phyloP scores from a whole-genome alignment of 148 eudicot genomes.

The Amaranthus hypochondriacus region DNA sequence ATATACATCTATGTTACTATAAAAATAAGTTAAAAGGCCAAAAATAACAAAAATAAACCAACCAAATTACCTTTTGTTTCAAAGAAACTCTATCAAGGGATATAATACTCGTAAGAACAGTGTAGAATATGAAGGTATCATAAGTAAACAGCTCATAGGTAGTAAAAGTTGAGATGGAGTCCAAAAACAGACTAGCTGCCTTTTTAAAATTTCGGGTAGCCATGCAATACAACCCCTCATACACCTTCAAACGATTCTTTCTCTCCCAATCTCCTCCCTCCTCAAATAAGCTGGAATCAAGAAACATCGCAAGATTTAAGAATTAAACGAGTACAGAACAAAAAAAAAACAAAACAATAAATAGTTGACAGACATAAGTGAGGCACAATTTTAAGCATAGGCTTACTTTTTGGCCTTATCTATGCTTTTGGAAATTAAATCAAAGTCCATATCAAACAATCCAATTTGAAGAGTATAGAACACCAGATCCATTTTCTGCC shows the following conservation, averaged over 20 bases:
- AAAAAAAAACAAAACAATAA: not conserved
- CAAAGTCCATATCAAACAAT: conserved; percentile 92
- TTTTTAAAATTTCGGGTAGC: conserved; percentile 86
- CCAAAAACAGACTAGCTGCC: conserved; percentile 83
- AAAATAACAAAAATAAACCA: not conserved
- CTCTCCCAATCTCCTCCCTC: conserved; percentile 99
- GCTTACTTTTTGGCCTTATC: conserved; percentile 91
- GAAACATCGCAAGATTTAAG: conserved; percentile 5
- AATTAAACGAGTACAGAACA: conserved; percentile 5
- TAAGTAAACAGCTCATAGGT: conserved; percentile 93
- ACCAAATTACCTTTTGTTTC: conserved; percentile 75
- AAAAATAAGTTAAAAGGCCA: not conserved
- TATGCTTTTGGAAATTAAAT: conserved; percentile 83
- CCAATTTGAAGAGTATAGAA: conserved; percentile 83
- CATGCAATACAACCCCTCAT: conserved; percentile 93
- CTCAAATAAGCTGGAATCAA: conserved; percentile 70
- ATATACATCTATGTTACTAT: not conserved
- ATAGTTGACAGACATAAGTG: not conserved
- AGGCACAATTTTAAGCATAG: not conserved
- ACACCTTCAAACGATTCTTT: conserved; percentile 96
- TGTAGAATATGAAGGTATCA: conserved; percentile 86
- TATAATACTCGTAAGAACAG: conserved; percentile 83
- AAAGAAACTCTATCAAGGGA: conserved; percentile 89
- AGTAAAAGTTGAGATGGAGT: conserved; percentile 97
- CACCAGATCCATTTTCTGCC: conserved; percentile 97